These are phyloP conservation scores for Rhododendron ovatum DNA, from an alignment of 148 eudicot species.

Conservation along the genomic window DNA sequence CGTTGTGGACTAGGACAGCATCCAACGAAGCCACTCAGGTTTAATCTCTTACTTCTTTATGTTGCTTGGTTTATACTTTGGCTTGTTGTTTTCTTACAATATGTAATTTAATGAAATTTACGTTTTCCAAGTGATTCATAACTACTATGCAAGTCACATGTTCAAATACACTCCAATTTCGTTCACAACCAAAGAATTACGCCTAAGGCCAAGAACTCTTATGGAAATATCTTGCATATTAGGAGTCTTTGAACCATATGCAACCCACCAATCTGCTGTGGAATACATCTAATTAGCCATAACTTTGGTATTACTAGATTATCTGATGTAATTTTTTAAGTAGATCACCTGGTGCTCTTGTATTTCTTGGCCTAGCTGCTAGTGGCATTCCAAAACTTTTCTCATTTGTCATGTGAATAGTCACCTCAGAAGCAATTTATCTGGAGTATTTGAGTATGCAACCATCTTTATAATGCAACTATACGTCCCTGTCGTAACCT, in stretches of 20 bases:
- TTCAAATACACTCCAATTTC: not conserved
- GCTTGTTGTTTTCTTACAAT: not conserved
- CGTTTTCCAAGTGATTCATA: not conserved
- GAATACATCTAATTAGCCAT: not conserved
- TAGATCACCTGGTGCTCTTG: not conserved
- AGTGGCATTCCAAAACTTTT: not conserved
- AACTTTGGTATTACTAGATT: not conserved
- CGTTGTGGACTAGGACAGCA: conserved; percentile 89
- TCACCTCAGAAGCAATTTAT: not conserved
- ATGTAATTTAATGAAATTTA: not conserved
- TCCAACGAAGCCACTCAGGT: conserved; percentile 95
- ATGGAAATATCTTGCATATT: not conserved
- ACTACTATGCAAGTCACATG: not conserved
- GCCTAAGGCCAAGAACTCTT: not conserved
- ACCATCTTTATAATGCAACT: not conserved
- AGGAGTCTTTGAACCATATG: not conserved
- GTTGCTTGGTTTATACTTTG: not conserved
- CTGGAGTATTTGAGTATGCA: not conserved
- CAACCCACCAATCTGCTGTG: not conserved
- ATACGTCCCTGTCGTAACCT: not conserved
- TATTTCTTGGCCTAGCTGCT: not conserved
- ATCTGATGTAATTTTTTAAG: not conserved
- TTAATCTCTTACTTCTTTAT: conserved; percentile 11
- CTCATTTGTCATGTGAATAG: not conserved
- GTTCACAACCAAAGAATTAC: not conserved